These are phyloP conservation scores for Penicillium nordicum DNA, from an alignment of 2,329 filamentous ascomycete species.

Conservation along the genomic window DNA sequence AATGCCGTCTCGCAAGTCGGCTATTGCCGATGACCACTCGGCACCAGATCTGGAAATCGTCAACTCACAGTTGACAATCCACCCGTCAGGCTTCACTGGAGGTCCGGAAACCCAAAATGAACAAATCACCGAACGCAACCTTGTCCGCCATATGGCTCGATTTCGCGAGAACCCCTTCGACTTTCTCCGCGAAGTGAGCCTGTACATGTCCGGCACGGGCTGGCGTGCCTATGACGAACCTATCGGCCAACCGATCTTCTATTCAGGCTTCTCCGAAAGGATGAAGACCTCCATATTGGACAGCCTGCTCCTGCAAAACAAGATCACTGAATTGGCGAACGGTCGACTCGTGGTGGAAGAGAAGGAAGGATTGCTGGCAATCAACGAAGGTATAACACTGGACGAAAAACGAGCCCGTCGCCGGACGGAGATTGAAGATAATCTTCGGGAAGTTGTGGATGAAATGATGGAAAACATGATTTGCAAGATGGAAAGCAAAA, in stretches of 20 bases:
- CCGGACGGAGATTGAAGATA: conserved; percentile 62
- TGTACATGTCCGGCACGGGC: conserved; percentile 88
- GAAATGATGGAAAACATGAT: conserved; percentile 94
- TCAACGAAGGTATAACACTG: conserved; percentile 25
- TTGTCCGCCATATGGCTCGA: conserved; percentile 72
- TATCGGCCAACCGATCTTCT: conserved; percentile 91
- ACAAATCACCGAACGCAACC: conserved; percentile 48
- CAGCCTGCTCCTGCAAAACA: conserved; percentile 68
- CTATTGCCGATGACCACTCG: conserved; percentile 40
- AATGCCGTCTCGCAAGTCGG: conserved; percentile 33
- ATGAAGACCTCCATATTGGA: conserved; percentile 78
- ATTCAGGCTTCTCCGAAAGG: conserved; percentile 83
- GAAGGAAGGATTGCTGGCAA: conserved; percentile 64
- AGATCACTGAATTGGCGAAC: conserved; percentile 73
- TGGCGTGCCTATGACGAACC: conserved; percentile 93
- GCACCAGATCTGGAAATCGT: conserved; percentile 76
- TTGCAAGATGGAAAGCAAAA: conserved; percentile 95
- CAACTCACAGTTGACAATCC: conserved; percentile 69
- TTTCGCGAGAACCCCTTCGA: conserved; percentile 72
- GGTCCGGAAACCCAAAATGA: conserved; percentile 40
- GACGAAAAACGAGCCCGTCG: conserved; percentile 32
- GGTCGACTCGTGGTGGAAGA: conserved; percentile 72
- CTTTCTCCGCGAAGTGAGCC: conserved; percentile 87
- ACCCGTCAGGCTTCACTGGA: conserved; percentile 62
- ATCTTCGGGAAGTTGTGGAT: conserved; percentile 76